A percentile compares a stretch with the other conserved stretches of the same genome.
Evolutionary conservation across 2,329 filamentous ascomycete species (phyloP).

Genomic region (Thermothelomyces thermophilus): DNA sequence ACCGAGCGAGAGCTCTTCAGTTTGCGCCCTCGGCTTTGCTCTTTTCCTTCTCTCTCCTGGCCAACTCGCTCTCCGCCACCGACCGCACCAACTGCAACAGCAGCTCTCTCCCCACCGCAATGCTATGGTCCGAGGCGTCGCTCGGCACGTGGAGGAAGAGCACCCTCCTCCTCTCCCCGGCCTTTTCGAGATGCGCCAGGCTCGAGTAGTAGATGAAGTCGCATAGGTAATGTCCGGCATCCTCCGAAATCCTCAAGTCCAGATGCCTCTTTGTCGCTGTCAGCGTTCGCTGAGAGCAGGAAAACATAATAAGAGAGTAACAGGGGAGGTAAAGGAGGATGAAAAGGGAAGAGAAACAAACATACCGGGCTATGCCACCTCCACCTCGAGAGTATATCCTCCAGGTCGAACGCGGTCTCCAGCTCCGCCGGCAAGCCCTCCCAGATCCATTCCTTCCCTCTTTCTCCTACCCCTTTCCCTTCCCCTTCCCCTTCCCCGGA

Average conservation of each 20-base stretch:
- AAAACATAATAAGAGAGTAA: background rate
- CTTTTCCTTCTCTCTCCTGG: slow-evolving; percentile 13
- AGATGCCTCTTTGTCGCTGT: slow-evolving; percentile 27
- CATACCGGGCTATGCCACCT: slow-evolving; percentile 43
- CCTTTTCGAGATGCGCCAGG: slow-evolving; percentile 49
- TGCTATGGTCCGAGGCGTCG: slow-evolving; percentile 42
- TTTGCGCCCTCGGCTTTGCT: background rate
- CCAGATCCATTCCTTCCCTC: slow-evolving; percentile 46
- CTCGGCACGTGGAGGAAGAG: slow-evolving; percentile 69
- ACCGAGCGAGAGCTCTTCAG: too few species aligned
- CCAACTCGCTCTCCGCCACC: slow-evolving; percentile 46
- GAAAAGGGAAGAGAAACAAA: slow-evolving; percentile 5
- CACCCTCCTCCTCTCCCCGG: slow-evolving; percentile 43
- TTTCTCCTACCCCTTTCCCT: slow-evolving; percentile 38
- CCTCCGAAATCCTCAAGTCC: slow-evolving; percentile 55
- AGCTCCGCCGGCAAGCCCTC: slow-evolving; percentile 49
- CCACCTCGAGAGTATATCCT: slow-evolving; percentile 53
- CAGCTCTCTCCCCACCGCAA: slow-evolving; percentile 46
- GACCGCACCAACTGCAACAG: slow-evolving; percentile 49
- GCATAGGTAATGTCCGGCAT: slow-evolving; percentile 68
- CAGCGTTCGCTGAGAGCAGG: background rate
- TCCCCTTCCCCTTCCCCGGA: slow-evolving; percentile 35
- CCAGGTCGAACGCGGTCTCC: slow-evolving; percentile 48
- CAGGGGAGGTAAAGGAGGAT: background rate
- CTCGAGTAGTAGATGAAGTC: slow-evolving; percentile 74